Evolutionary conservation across 2,329 filamentous ascomycete genomes (phyloP).

Genomic region (Fusarium solani-melongenae): DNA sequence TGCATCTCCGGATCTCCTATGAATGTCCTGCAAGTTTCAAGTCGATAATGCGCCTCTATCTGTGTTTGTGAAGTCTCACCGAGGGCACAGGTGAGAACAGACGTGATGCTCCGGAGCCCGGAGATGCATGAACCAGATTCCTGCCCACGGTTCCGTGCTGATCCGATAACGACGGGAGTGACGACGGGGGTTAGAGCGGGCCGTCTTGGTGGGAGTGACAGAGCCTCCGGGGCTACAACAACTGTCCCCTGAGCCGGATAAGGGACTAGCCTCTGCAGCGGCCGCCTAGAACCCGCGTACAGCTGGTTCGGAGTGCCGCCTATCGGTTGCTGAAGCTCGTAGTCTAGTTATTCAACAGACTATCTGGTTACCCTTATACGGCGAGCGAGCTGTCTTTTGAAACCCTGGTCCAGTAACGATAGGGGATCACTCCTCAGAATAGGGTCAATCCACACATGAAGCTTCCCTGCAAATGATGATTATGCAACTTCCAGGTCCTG

Average conservation of each 20-base stretch:
- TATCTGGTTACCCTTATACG: neutral
- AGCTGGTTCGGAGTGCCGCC: neutral
- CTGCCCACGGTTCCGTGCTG: slow-evolving; percentile 14
- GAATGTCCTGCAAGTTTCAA: slow-evolving; percentile 22
- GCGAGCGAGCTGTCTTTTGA: neutral
- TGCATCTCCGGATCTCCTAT: slow-evolving; percentile 43
- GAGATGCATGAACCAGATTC: slow-evolving; percentile 36
- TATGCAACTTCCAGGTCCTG: slow-evolving; percentile 17
- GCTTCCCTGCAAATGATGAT: neutral
- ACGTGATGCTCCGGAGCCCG: slow-evolving; percentile 37
- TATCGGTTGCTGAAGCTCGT: neutral
- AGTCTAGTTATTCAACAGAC: slow-evolving; percentile 1
- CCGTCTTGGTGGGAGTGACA: slow-evolving; percentile 21
- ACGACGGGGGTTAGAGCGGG: slow-evolving; percentile 27
- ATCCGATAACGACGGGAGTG: slow-evolving; percentile 39
- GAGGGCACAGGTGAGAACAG: slow-evolving; percentile 18
- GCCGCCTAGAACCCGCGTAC: neutral
- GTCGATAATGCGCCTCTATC: slow-evolving; percentile 33
- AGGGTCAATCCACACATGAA: neutral
- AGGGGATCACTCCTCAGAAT: neutral
- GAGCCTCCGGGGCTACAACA: slow-evolving; percentile 20
- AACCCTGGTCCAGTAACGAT: neutral
- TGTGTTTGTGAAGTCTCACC: slow-evolving; percentile 24
- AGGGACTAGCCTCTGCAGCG: neutral
- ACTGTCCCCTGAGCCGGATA: neutral